phyloP scores from a whole-genome alignment of 1,284 basidiomycete genomes.

The Vanrija pseudolonga region DNA sequence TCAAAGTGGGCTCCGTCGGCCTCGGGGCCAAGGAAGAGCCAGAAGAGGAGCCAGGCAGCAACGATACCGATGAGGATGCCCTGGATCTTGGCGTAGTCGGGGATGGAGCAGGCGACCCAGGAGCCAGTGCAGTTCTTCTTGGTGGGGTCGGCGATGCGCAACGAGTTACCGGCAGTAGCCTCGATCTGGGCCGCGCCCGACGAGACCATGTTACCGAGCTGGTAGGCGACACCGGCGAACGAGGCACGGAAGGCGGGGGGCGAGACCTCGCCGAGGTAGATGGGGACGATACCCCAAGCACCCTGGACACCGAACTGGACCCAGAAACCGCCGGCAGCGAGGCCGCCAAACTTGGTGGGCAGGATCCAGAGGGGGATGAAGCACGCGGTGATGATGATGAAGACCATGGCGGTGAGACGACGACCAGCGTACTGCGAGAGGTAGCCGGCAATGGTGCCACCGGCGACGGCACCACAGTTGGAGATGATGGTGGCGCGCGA shows the following conservation, averaged over 20 bases:
- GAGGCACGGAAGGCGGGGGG: conserved; percentile 81
- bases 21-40: conserved; percentile 52
- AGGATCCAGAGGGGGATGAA: conserved; percentile 72
- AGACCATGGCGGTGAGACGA: conserved; percentile 52
- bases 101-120: conserved; percentile 45
- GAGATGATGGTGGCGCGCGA: conserved; percentile 86
- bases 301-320: conserved; percentile 81
- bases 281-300: conserved; percentile 51
- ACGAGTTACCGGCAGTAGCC: conserved; percentile 58
- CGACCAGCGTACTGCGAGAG: conserved; percentile 81
- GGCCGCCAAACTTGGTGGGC: conserved; percentile 53
- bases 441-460: conserved; percentile 73
- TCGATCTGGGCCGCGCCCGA: conserved; percentile 88
- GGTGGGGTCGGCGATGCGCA: conserved; percentile 26
- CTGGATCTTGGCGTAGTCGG: conserved; percentile 81
- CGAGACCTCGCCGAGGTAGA: conserved; percentile 77
- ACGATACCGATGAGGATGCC: conserved; percentile 75
- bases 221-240: conserved; percentile 88
- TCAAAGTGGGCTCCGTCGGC: conserved; percentile 78
- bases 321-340: conserved; percentile 53
- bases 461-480: conserved; percentile 63
- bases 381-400: conserved; percentile 33
- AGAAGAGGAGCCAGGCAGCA: conserved; percentile 40
- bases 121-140: conserved; percentile 33
- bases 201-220: conserved; percentile 70